Conservation (phyloP, 2,329 filamentous ascomycete genomes). For the Alternaria triticina region DNA sequence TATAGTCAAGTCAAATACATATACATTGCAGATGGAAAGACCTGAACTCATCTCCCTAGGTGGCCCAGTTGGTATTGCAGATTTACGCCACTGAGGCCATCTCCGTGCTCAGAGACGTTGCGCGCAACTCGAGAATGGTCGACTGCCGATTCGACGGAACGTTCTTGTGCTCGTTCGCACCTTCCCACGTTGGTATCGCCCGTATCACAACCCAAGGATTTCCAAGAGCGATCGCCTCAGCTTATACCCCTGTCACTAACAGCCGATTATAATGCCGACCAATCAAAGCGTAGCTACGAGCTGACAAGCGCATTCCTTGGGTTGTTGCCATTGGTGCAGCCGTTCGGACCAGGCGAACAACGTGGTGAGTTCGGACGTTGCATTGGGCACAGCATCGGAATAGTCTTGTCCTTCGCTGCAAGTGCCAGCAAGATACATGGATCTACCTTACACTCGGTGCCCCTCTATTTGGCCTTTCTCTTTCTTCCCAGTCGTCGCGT, state of each 20-base stretch:
- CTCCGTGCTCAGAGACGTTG: not conserved
- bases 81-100: not conserved
- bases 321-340: not conserved
- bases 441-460: constrained; percentile 1
- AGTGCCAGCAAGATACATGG: not conserved
- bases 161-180: not conserved
- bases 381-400: constrained; percentile 4
- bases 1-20: constrained; percentile 3
- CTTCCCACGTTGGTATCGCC: not conserved
- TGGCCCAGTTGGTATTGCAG: not conserved
- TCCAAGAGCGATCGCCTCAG: constrained; percentile 4
- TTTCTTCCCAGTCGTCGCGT: constrained; percentile 6
- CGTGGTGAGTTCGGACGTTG: constrained; percentile 3
- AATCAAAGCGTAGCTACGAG: not conserved
- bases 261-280: constrained; percentile 3
- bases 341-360: not conserved
- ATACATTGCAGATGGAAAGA: not conserved
- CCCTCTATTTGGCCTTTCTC: not conserved
- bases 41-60: not conserved
- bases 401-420: not conserved
- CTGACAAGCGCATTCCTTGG: not conserved
- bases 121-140: not conserved
- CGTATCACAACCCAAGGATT: not conserved
- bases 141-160: not conserved
- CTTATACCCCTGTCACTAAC: not conserved